Evolutionary conservation across 257 asterid species (phyloP), one percentile per base, ranked within the genome.

Genomic region (Penstemon newberryi): DNA sequence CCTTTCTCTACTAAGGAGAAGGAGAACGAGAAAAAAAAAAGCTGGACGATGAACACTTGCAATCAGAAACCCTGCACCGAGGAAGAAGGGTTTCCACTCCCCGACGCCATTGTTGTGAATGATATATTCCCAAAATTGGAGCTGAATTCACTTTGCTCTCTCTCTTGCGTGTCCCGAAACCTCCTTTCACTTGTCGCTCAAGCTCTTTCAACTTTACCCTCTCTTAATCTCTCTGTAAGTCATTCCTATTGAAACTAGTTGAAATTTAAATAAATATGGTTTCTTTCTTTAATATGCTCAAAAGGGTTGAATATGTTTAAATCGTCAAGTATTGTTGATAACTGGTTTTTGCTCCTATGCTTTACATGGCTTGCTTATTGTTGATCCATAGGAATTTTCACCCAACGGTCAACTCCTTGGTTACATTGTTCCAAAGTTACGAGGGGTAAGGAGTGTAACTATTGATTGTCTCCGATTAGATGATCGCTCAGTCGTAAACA

Each of bases 161-260:
- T 78, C 51, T 82, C 95, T 8, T 86, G 95, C 65, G 95, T 82
- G 50, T 80, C 82, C 47, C 77, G 74, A 45, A 38, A 68, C 66
- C 73, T 88, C 56, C 70, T 69, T 41, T 79, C 85, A 44, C 41
- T 67, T 45, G 88, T 72, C 55, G 73, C 83, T 63, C 89, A 76
- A 44, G 25, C 84, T 75, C 80, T 90, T 18, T 51, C 86, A 65
- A 59, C 75, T 68, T 74, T 82, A 66, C 61, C 81, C 64, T 74
- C 85, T 53, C 80, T 88, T 13, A 90, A 90, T 81, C 81, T 90
- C 33, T 84, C 92, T 38, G 97, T 90, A 78, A 80, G 94, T 8
- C 8, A 9, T 33, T 56, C 5, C 36, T 7, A 18, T 13, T 62
- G 1, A 1, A 25, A 25, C 1, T 25, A 25, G 33, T 25, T 2